Evolutionary conservation across 164 flowering plant species (phyloP).

Genomic region (Berberis thunbergii): DNA sequence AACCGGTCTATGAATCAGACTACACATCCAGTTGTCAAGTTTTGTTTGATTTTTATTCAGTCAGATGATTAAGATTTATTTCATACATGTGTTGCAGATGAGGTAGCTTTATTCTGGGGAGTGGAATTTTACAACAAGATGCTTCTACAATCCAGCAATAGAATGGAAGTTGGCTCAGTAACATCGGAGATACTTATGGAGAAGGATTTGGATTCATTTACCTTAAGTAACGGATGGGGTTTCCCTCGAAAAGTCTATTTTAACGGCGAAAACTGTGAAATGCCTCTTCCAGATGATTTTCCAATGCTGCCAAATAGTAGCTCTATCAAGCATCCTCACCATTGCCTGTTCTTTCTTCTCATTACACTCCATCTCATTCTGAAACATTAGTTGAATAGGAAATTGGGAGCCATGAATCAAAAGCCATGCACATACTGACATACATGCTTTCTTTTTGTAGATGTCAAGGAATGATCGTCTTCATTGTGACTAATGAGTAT

Average conservation of each 20-base stretch:
- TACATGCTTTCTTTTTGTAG: conserved; percentile 1
- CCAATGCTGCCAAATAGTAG: conserved; percentile 47
- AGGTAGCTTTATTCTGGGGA: conserved; percentile 57
- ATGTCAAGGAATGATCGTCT: not conserved
- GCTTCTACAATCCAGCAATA: conserved; percentile 24
- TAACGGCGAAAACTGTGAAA: conserved; percentile 53
- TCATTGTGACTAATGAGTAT: too few species aligned
- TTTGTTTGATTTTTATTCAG: not conserved
- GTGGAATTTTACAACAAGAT: conserved; percentile 25
- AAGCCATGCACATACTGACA: not conserved
- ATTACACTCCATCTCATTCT: conserved; percentile 4
- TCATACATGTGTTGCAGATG: conserved; percentile 28
- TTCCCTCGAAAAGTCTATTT: conserved; percentile 53
- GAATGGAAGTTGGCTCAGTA: conserved; percentile 29
- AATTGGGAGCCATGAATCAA: not conserved
- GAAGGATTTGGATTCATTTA: conserved; percentile 37
- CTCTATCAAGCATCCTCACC: conserved; percentile 7
- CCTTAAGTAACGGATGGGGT: conserved; percentile 50
- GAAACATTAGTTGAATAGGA: not conserved
- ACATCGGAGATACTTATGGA: conserved; percentile 41
- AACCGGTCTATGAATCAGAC: not conserved
- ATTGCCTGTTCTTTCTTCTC: conserved; percentile 11
- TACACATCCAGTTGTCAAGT: not conserved
- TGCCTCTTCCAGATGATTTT: conserved; percentile 50
- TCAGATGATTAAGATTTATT: too few species aligned